Percentiles rank a stretch among this genome's conserved stretches.
Evolutionary conservation across 352 stramenopile genomes (phyloP).

Genomic region (Peronospora destructor): DNA sequence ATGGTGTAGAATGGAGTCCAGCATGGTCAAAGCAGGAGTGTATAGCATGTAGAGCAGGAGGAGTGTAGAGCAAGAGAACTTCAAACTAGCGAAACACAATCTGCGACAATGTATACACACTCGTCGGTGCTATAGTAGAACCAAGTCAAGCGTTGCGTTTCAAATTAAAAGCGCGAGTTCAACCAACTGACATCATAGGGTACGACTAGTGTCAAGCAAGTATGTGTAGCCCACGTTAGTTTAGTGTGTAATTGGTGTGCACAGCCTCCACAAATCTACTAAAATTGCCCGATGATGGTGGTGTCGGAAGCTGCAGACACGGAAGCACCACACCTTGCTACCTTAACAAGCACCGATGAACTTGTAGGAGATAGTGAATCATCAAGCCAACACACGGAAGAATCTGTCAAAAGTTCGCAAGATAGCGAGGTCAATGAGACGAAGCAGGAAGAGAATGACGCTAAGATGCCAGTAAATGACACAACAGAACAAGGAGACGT

Average conservation of each 20-base stretch:
- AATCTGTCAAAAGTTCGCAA: conserved; percentile 8
- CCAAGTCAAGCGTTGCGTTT: not conserved
- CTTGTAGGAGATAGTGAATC: conserved; percentile 10
- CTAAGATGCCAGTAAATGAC: conserved; percentile 4
- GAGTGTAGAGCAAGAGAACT: conserved; percentile 3
- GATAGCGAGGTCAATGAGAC: conserved; percentile 5
- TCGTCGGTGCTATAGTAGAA: conserved; percentile 14
- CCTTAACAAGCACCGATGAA: conserved; percentile 5
- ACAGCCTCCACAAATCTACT: conserved; percentile 1
- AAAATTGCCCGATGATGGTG: conserved; percentile 1
- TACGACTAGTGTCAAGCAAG: too few relatives aligned
- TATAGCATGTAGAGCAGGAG: not conserved
- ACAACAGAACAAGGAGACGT: conserved; percentile 5
- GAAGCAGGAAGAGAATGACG: conserved; percentile 9
- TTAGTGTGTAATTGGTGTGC: conserved; percentile 10
- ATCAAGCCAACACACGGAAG: conserved; percentile 14
- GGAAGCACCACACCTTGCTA: conserved; percentile 2
- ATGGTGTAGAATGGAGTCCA: conserved; percentile 33
- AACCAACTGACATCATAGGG: too few relatives aligned
- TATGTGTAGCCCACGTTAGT: not conserved
- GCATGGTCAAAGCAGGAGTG: conserved; percentile 13
- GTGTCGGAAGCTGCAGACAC: conserved; percentile 12
- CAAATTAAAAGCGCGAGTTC: too few relatives aligned
- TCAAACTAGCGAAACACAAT: conserved; percentile 10
- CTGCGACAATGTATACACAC: not conserved